phyloP scores from a whole-genome alignment of 768 basidiomycete species.

The Collybiopsis confluens region DNA sequence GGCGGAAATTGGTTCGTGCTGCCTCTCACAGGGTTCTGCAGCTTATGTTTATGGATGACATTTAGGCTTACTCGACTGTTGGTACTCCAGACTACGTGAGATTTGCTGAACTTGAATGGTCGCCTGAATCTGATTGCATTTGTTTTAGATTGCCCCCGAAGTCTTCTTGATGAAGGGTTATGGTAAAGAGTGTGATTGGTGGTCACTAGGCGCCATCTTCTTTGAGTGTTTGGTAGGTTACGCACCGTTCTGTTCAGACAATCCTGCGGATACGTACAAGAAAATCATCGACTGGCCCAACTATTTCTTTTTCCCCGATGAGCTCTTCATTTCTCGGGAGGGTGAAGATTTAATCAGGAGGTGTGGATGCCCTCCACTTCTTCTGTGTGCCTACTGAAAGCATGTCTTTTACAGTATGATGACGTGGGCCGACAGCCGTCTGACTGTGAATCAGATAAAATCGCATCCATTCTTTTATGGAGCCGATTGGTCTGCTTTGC shows the following conservation, averaged over 20 bases:
- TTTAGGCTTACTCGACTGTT: slow-evolving; percentile 89
- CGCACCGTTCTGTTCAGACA: slow-evolving; percentile 96
- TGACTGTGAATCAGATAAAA: slow-evolving; percentile 85
- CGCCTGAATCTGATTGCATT: background rate
- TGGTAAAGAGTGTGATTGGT: slow-evolving; percentile 99
- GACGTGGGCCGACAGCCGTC: slow-evolving; percentile 71
- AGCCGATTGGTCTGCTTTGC: slow-evolving; percentile 89
- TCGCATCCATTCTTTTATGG: slow-evolving; percentile 92
- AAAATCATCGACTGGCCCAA: slow-evolving; percentile 96
- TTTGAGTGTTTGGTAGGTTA: slow-evolving; percentile 98
- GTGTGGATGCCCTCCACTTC: slow-evolving; percentile 36
- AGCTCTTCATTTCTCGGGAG: slow-evolving; percentile 89
- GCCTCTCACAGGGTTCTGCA: background rate
- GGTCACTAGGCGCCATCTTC: slow-evolving; percentile 98
- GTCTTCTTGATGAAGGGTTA: slow-evolving; percentile 98
- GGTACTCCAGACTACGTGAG: slow-evolving; percentile 59
- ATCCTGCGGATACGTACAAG: slow-evolving; percentile 95
- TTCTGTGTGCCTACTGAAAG: background rate
- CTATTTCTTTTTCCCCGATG: slow-evolving; percentile 91
- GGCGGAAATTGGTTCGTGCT: slow-evolving; percentile 78
- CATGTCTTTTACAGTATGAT: slow-evolving; percentile 60
- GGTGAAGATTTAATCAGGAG: slow-evolving; percentile 85
- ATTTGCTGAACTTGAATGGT: slow-evolving; percentile 19
- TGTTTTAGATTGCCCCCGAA: slow-evolving; percentile 84
- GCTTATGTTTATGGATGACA: slow-evolving; percentile 2